A percentile compares a stretch with the other conserved stretches of the same genome.
Evolutionary conservation across 495 filamentous ascomycete species (phyloP).

Genomic region (Podospora anserina): DNA sequence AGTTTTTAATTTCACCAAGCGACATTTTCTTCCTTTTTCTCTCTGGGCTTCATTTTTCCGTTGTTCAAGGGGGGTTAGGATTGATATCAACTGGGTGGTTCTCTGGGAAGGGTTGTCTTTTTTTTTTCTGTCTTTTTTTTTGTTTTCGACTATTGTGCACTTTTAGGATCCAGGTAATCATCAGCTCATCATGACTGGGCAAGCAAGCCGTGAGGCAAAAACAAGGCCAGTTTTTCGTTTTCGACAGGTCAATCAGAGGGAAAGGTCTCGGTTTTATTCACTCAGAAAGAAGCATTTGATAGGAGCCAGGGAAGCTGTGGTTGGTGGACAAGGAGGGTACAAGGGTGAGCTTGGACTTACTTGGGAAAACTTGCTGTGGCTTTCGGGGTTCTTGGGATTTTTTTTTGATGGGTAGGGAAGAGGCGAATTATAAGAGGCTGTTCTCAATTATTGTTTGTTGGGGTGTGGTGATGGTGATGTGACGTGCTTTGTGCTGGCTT

Average conservation of each 20-base stretch:
- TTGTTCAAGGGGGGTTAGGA: neutral
- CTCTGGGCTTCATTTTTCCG: neutral
- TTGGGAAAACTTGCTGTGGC: neutral
- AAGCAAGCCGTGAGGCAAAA: neutral
- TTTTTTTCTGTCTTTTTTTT: no score
- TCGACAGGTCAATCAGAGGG: neutral
- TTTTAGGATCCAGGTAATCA: neutral
- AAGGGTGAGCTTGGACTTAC: neutral
- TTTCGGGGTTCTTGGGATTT: neutral
- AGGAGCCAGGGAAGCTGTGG: neutral
- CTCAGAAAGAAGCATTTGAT: neutral
- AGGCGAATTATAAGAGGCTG: neutral
- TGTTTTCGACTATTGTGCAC: neutral
- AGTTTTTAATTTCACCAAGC: neutral
- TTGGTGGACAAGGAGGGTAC: neutral
- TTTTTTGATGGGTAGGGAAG: neutral
- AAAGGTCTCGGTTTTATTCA: neutral
- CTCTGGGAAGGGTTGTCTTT: no score
- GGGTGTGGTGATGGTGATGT: no score
- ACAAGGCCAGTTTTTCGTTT: neutral
- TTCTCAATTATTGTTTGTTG: no score
- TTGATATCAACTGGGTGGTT: no score
- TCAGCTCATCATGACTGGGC: neutral
- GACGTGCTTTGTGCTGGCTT: no score
- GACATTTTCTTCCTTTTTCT: neutral